These are phyloP conservation scores for Hypomyces perniciosus DNA, from an alignment of 2,329 filamentous ascomycete genomes.

Conservation along the genomic window DNA sequence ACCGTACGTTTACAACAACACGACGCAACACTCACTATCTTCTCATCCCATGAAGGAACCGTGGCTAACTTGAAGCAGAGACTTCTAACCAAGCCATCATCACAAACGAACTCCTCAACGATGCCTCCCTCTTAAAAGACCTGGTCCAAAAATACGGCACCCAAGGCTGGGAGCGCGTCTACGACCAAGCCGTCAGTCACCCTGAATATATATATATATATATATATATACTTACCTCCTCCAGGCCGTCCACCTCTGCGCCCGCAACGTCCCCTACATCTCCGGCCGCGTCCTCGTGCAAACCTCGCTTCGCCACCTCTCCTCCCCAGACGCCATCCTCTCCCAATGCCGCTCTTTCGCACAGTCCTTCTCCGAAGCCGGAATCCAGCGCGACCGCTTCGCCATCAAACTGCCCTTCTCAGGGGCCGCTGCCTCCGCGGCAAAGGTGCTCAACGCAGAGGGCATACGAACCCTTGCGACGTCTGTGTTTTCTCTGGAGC, in stretches of 20 bases:
- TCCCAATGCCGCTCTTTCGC: slow-evolving; percentile 17
- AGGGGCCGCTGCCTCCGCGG: slow-evolving; percentile 17
- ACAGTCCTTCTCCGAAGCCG: slow-evolving; percentile 13
- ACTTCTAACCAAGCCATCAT: slow-evolving; percentile 19
- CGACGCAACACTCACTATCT: too few species aligned
- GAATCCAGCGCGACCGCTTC: slow-evolving; percentile 16
- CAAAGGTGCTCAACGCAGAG: slow-evolving; percentile 14
- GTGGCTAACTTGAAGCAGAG: slow-evolving; percentile 3
- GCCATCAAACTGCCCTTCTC: slow-evolving; percentile 20
- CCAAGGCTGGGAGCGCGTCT: slow-evolving; percentile 18
- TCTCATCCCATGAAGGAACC: neutral
- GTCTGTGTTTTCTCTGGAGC: slow-evolving; percentile 17
- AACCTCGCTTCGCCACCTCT: slow-evolving; percentile 15
- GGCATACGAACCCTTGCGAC: slow-evolving; percentile 20
- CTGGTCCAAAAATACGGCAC: slow-evolving; percentile 14
- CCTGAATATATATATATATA: neutral
- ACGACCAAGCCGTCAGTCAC: slow-evolving; percentile 14
- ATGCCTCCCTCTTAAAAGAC: slow-evolving; percentile 9
- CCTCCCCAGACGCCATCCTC: slow-evolving; percentile 15
- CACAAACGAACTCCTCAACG: slow-evolving; percentile 13
- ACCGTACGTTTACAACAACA: slow-evolving; percentile 11
- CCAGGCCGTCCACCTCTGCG: slow-evolving; percentile 15
- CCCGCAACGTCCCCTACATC: slow-evolving; percentile 17
- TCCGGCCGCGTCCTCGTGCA: slow-evolving; percentile 19
- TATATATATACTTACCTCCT: neutral